Base-by-base conservation (phyloP, 1,139 yeast species). In the Scheffersomyces illinoinensis region DNA sequence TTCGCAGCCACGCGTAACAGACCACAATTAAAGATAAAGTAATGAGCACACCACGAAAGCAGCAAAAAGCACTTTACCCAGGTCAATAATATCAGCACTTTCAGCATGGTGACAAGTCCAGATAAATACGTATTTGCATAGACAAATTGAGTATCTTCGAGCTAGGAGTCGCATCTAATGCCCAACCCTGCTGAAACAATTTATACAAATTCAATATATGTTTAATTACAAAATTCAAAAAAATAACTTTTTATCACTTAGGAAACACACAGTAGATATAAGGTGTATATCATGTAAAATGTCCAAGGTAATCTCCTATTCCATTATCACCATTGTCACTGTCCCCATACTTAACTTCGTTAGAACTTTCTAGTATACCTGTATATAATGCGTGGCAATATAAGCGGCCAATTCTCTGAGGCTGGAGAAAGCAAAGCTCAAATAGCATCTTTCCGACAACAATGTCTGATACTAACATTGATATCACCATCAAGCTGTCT, bases 401-500 rank as follows among this genome's bases (percentile, higher is more conserved):
- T 33, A 33, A 33, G 43, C 43, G 43, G 43, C 43, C 43, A 33
- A 12, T 33, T 33, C 43, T 7, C 17, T 33, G 12, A 33, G 10
- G 43, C 43, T 33, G 43, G 43, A 33, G 43, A 33, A 33, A 33
- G 43, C 2, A 17, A 33, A 33, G 43, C 17, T 12, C 4, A 33
- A 33, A 10, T 33, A 10, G 14, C 12, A 14, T 33, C 43, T 33
- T 33, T 33, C 43, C 10, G 4, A 12, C 17, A 33, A 43, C 24
- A 49, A 68, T 69, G 72, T 58, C 71, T 48, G 66, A 62, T 19
- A 57, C 61, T 17, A 19, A 23, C 53, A 63, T 70, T 46, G 54
- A 73, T 54, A 67, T 78, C 60, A 74, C 75, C 50, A 72, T 78
- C 66, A 85, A 85, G 69, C 80, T 89, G 21, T 84, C 95, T 12